Evolutionary conservation across 345 rosid species (phyloP), one percentile per base, ranked within the genome.

Genomic region (Linum lewisii): DNA sequence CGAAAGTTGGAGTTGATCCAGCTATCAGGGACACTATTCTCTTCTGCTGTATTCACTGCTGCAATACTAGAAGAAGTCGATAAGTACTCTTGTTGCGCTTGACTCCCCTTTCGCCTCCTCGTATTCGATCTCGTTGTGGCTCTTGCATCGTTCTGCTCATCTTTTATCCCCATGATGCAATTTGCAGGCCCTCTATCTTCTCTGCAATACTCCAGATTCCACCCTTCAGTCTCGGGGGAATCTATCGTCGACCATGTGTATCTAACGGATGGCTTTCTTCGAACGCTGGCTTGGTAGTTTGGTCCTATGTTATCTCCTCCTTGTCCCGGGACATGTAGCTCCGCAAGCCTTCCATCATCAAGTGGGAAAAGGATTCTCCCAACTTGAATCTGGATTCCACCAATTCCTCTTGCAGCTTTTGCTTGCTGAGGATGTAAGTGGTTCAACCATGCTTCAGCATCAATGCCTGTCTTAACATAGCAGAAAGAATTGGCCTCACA

Each of bases 161-260:
- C 82, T 66, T 77, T 85, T 45, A 63, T 69, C 51, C 88, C 86
- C 21, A 68, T 55, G 7, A 85, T 60, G 78, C 92, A 83, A 64
- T 78, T 81, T 63, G 56, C 54, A 7, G 84, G 82, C 32, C 88
- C 84, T 10, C 83, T 84, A 57, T 81, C 86, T 74, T 85, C 86
- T 53, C 77, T 79, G 73, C 92, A 85, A 29, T 83, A 85, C 70
- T 85, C 84, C 14, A 81, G 80, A 63, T 85, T 85, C 88, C 92
- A 82, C 54, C 88, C 86, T 78, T 85, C 88, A 20, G 76, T 83
- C 72, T 83, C 84, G 6, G 88, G 88, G 52, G 83, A 80, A 53
- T 81, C 86, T 50, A 83, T 18, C 21, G 75, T 62, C 21, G 88
- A 68, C 92, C 88, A 85, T 13, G 69, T 56, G 59, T 78, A 81